Conservation (phyloP, 352 stramenopile genomes). For the Phytophthora fragariaefolia region DNA sequence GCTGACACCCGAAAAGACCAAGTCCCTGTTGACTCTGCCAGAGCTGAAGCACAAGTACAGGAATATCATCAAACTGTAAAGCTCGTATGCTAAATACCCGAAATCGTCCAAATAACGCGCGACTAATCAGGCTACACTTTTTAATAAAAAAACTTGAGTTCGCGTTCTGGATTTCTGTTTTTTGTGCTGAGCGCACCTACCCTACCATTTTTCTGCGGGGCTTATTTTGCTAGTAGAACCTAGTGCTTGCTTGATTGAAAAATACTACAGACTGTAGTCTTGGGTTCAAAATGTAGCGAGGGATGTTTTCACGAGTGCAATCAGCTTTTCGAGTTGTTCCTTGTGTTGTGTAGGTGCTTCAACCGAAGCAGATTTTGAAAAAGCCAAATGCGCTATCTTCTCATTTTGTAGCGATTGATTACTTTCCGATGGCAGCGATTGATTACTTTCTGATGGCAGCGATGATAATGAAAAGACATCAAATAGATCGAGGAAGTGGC, state of each 20-base stretch:
- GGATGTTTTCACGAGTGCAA: constrained; percentile 56
- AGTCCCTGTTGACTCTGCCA: no score
- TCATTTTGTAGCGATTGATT: background rate
- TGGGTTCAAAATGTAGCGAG: constrained; percentile 13
- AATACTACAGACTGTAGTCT: no score
- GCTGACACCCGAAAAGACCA: background rate
- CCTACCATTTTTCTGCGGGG: no score
- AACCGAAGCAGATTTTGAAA: background rate
- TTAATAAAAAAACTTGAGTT: no score
- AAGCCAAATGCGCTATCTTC: background rate
- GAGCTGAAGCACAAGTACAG: background rate
- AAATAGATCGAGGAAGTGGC: constrained; percentile 10
- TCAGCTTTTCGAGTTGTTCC: constrained; percentile 60
- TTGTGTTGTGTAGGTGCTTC: constrained; percentile 39
- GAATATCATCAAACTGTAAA: background rate
- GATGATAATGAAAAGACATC: background rate
- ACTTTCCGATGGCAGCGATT: background rate
- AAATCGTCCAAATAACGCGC: no score
- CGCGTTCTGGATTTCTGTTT: no score
- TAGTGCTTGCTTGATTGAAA: no score
- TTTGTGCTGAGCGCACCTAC: no score
- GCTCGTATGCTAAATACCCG: no score
- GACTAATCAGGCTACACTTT: no score
- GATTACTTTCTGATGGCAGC: background rate
- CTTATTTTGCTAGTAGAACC: no score